Percentiles rank a stretch among this genome's conserved stretches.
These are phyloP conservation scores for Eremomyces bilateralis DNA, from an alignment of 495 filamentous ascomycete genomes.

Conservation along the genomic window DNA sequence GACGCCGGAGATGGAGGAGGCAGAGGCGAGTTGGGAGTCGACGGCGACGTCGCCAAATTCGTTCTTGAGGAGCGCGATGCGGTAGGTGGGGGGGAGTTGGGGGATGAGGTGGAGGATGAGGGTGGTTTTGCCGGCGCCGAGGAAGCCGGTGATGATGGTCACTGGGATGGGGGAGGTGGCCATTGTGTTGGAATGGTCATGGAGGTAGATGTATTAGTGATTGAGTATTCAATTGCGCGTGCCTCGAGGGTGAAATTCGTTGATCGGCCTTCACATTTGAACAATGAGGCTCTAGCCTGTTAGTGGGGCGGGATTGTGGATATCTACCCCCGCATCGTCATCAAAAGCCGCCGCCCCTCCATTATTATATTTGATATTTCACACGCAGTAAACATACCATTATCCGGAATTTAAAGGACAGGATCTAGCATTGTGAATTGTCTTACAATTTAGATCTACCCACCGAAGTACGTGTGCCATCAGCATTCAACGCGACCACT, in stretches of 20 bases:
- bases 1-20: slow-evolving; percentile 65
- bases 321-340: no score
- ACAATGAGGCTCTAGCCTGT: no score
- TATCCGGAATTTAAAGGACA: no score
- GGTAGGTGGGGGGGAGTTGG: slow-evolving; percentile 57
- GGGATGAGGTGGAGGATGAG: slow-evolving; percentile 75
- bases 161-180: slow-evolving; percentile 45
- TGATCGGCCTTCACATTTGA: no score
- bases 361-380: no score
- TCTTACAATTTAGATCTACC: no score
- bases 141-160: slow-evolving; percentile 87
- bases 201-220: background rate
- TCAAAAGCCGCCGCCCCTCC: no score
- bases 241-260: no score
- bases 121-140: slow-evolving; percentile 81
- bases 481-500: background rate
- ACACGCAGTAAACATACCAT: no score
- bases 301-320: no score
- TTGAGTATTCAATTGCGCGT: background rate
- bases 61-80: slow-evolving; percentile 88
- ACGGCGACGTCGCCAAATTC: slow-evolving; percentile 90
- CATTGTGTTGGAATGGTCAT: slow-evolving; percentile 1
- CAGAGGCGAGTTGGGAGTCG: slow-evolving; percentile 72
- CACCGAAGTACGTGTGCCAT: no score
- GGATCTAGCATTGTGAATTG: no score